These are phyloP conservation scores for Nepenthes gracilis DNA, from an alignment of 148 eudicot species.

Conservation along the genomic window DNA sequence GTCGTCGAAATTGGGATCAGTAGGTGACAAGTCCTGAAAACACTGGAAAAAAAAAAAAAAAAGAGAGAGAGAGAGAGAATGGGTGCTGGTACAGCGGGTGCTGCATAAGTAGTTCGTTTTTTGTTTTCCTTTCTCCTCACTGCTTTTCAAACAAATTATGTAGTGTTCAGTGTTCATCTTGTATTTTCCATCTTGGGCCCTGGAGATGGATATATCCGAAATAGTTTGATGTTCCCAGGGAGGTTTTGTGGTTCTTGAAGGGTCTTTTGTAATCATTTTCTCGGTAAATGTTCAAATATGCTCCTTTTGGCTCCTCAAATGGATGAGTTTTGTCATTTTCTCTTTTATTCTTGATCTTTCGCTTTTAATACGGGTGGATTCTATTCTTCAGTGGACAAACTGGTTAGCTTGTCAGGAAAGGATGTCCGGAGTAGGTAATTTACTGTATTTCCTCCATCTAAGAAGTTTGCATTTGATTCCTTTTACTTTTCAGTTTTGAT, in stretches of 20 bases:
- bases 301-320: constrained; percentile 27
- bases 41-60: too few species aligned
- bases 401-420: too few species aligned
- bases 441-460: too few species aligned
- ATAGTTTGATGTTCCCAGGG: constrained; percentile 18
- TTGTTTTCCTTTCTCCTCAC: constrained; percentile 5
- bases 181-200: constrained; percentile 35
- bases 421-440: too few species aligned
- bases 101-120: constrained; percentile 34
- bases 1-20: too few species aligned
- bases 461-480: too few species aligned
- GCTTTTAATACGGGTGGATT: too few species aligned
- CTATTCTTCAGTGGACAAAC: too few species aligned
- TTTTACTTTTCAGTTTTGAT: too few species aligned
- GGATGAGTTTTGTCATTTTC: constrained; percentile 23
- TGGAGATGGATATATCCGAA: constrained; percentile 20
- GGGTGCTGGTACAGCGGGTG: constrained; percentile 25
- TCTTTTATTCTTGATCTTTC: too few species aligned
- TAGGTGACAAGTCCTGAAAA: constrained; percentile 7
- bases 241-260: constrained; percentile 20
- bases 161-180: constrained; percentile 27
- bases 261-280: constrained; percentile 26
- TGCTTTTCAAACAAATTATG: constrained; percentile 12
- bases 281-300: constrained; percentile 20
- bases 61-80: neutral